Conservation (phyloP, 2,329 filamentous ascomycete species). For the Capronia coronata region DNA sequence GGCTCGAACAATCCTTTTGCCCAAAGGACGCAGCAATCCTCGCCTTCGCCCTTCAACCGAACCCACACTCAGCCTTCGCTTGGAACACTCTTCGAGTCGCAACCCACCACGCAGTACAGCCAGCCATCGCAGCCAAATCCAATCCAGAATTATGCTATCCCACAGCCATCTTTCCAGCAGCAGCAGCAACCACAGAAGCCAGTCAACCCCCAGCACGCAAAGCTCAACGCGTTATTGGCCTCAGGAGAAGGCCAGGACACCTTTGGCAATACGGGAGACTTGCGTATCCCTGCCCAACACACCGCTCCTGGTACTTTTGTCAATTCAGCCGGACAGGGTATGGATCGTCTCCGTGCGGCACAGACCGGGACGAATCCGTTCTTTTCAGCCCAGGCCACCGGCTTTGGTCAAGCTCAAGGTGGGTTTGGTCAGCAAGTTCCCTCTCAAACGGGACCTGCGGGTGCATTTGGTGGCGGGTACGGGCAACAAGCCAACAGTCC, state of each 20-base stretch:
- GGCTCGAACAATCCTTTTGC: constrained; percentile 98
- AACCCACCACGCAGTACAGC: constrained; percentile 59
- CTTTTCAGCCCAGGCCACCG: constrained; percentile 74
- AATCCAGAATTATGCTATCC: constrained; percentile 44
- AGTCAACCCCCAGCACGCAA: constrained; percentile 56
- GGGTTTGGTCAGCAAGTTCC: constrained; percentile 39
- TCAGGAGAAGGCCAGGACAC: constrained; percentile 92
- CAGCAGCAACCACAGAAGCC: constrained; percentile 34
- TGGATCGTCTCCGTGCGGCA: constrained; percentile 60
- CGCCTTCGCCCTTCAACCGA: constrained; percentile 51
- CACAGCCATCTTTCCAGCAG: constrained; percentile 41
- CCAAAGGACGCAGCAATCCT: constrained; percentile 22
- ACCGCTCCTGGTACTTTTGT: constrained; percentile 94
- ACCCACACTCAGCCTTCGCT: constrained; percentile 63
- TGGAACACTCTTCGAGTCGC: constrained; percentile 73
- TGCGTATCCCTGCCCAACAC: constrained; percentile 92
- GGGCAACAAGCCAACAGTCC: constrained; percentile 47
- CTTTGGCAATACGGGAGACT: constrained; percentile 92
- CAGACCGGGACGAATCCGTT: constrained; percentile 85
- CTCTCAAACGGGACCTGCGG: constrained; percentile 47
- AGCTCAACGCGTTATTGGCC: constrained; percentile 78
- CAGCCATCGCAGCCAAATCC: constrained; percentile 48
- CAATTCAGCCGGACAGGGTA: constrained; percentile 83
- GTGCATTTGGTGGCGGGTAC: constrained; percentile 40
- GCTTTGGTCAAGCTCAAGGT: constrained; percentile 33